Evolutionary conservation across 208 protist species (phyloP).

Genomic region (Phytomonas sp.): DNA sequence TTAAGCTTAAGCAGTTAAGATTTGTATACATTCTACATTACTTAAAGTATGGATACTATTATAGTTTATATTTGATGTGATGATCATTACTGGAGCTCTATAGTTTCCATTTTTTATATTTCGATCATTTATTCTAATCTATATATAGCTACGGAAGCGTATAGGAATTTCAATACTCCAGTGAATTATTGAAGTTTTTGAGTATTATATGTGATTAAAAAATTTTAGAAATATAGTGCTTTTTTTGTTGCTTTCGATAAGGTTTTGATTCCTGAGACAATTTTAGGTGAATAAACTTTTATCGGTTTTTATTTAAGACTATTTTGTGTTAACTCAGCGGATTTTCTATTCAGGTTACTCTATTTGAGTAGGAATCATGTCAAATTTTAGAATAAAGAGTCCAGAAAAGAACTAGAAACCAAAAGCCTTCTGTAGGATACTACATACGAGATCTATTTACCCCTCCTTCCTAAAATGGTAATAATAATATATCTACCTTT

Average conservation of each 20-base stretch:
- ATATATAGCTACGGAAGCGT: neutral
- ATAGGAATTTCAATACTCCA: neutral
- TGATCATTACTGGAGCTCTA: neutral
- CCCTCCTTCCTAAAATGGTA: neutral
- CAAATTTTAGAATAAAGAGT: neutral
- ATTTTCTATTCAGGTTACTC: neutral
- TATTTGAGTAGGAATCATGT: neutral
- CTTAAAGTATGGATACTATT: neutral
- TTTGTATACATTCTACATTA: neutral
- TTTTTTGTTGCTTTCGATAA: constrained; percentile 2
- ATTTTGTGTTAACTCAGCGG: neutral
- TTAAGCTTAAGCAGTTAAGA: neutral
- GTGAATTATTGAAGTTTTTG: constrained; percentile 2
- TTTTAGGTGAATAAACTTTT: constrained; percentile 5
- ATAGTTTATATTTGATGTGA: constrained; percentile 1
- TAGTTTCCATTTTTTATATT: constrained; percentile 7
- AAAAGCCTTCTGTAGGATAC: neutral
- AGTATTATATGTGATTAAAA: constrained; percentile 3
- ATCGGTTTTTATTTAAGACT: neutral
- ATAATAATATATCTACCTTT: constrained; percentile 10
- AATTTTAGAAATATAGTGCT: neutral
- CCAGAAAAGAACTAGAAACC: constrained; percentile 42
- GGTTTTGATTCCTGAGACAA: neutral
- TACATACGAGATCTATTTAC: constrained; percentile 43
- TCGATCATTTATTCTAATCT: constrained; percentile 1